Evolutionary conservation across 495 filamentous ascomycete genomes (phyloP), one percentile per base, ranked within the genome.

Genomic region (Hypoxylon trugodes): DNA sequence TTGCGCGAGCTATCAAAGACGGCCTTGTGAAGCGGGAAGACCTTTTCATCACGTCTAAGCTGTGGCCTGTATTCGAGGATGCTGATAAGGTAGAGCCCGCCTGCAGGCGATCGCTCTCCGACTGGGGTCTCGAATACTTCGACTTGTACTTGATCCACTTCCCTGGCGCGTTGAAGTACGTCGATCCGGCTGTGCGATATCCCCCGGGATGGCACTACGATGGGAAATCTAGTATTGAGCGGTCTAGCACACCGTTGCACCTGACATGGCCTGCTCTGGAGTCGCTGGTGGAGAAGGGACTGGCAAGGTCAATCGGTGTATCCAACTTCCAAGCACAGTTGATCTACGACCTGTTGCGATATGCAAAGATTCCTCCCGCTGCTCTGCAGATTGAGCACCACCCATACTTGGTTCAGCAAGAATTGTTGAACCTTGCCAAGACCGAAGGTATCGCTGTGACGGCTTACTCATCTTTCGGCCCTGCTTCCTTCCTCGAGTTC

Each of bases 311-410:
- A 76, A 94, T 98, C 74, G 93, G 93, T 51, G 79, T 98, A 61
- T 88, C 85, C 77, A 98, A 98, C 83, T 96, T 95, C 88, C 88
- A 88, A 73, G 87, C 86, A 37, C 83, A 89, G 71, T 81, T 96
- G 56, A 73, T 98, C 69, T 86, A 94, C 74, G 93, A 97, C 74
- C 78, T 96, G 61, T 82, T 96, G 66, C 86, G 90, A 46, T 95
- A 96, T 77, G 91, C 92, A 35, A 86, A 84, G 61, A 84, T 93
- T 73, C 82, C 79, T 30, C 92, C 92, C 9, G 86, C 91, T 15
- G 89, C 89, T 35, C 88, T 97, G 32, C 93, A 98, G 82, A 90
- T 98, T 79, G 93, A 97, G 83, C 94, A 96, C 80, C 94, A 98
- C 82, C 93, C 94, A n/a, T 97, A 93, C 86, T 86, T 97, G 57